Base-by-base conservation (phyloP, 257 asterid species). In the Solanum chmielewskii region DNA sequence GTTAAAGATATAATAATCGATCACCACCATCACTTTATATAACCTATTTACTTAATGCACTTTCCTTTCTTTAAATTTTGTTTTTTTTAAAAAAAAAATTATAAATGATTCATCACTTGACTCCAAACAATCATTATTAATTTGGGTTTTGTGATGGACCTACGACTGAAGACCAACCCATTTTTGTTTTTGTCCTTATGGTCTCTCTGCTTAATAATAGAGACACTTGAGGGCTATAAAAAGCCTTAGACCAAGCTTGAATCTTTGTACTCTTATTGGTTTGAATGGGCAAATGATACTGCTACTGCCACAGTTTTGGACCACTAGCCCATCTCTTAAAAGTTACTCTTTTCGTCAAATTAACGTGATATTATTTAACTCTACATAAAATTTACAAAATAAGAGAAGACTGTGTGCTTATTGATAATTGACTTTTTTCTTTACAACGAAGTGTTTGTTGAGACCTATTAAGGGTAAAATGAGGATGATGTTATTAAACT, bases 301-400 rank as follows among this genome's bases (percentile, higher is more conserved):
- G 84, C 64, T 45, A 10, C 84, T 25, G 44, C 44, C 42, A 45
- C 41, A 77, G 66, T 27, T 80, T 27, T 47, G 85, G 85, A 80
- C 85, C 85, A 80, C 85, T 78, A 18, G 20, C 68, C 44, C 85
- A 29, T 47, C 44, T 47, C 85, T 80, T 29, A 29, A 47, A 80
- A 47, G 68, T 29, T 80, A 14, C n/a, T 13, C 1, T 15, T 7
- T 62, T 4, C 15, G 2, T 62, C 3, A 21, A 62, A 62, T 62
- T 62, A n/a, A 10, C 11, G 1, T 11, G 16, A 3, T 14, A 11
- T 14, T 1, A 0, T 62, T 62, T 10, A 2, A n/a, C 31, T n/a
- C 1, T 10, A 11, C 2, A 2, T 1, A 0, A 5, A 62, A 11
- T 62, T 62, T 11, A 4, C 0, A 4, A 62, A 23, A n/a, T 7